A percentile compares a stretch with the other conserved stretches of the same genome.
Evolutionary conservation across 208 protist genomes (phyloP).

Genomic region (Trypanosoma rangeli): DNA sequence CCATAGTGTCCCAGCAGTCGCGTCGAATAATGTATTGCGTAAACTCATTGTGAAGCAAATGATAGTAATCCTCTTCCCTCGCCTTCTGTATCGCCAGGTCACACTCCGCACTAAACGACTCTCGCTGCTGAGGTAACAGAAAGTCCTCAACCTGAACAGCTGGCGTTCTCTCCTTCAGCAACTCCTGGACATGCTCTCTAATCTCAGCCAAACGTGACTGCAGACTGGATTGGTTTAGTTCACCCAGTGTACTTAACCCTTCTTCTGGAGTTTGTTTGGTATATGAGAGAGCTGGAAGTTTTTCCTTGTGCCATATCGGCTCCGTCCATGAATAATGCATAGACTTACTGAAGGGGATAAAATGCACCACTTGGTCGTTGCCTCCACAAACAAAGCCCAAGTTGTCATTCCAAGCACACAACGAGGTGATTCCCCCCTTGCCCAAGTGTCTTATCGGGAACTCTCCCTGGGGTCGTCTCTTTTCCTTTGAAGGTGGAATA

Average conservation of each 20-base stretch:
- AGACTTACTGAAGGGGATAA: constrained; percentile 6
- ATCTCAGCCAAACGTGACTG: constrained; percentile 24
- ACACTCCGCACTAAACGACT: constrained; percentile 63
- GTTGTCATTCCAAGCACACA: constrained; percentile 26
- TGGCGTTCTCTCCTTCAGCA: constrained; percentile 50
- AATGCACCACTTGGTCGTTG: constrained; percentile 27
- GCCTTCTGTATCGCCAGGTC: constrained; percentile 55
- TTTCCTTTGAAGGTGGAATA: constrained; percentile 79
- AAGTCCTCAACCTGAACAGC: constrained; percentile 68
- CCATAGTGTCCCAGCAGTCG: constrained; percentile 87
- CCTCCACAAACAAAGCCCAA: constrained; percentile 34
- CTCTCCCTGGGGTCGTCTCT: constrained; percentile 53
- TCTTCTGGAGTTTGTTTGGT: background rate
- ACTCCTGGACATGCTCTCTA: constrained; percentile 30
- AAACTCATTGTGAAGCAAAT: constrained; percentile 72
- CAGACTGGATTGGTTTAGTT: constrained; percentile 15
- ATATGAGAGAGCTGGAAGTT: background rate
- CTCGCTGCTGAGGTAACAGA: constrained; percentile 52
- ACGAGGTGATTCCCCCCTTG: constrained; percentile 48
- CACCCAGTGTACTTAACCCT: background rate
- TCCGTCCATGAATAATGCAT: constrained; percentile 42
- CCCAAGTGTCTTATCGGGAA: constrained; percentile 43
- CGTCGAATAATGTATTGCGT: constrained; percentile 58
- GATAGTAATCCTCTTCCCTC: constrained; percentile 71
- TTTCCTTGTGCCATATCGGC: constrained; percentile 32